phyloP scores from a whole-genome alignment of 2,329 filamentous ascomycete species.

The Aspergillus sclerotialis region DNA sequence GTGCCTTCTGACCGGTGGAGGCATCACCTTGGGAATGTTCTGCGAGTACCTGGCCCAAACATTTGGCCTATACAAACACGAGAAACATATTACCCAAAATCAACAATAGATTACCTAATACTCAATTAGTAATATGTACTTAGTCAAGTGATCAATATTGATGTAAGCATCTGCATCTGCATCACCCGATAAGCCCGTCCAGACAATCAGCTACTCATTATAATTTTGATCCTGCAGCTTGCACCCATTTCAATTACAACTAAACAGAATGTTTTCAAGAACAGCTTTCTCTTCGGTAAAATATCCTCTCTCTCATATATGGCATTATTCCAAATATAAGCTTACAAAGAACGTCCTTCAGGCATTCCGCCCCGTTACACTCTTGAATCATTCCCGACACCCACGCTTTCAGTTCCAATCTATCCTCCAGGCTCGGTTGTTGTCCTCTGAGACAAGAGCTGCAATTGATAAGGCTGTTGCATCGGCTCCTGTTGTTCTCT shows the following conservation, averaged over 20 bases:
- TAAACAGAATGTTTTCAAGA: slow-evolving; percentile 21
- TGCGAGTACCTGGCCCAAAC: slow-evolving; percentile 45
- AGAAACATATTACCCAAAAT: not conserved
- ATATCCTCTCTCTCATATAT: not conserved
- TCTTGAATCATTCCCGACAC: slow-evolving; percentile 15
- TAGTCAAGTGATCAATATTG: not conserved
- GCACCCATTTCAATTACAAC: not conserved
- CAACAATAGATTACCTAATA: not conserved
- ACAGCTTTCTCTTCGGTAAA: slow-evolving; percentile 14
- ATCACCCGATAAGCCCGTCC: too few relatives aligned
- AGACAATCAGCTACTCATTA: too few relatives aligned
- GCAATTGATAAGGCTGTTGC: slow-evolving; percentile 87
- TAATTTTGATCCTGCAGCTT: not conserved
- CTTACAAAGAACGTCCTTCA: slow-evolving; percentile 5
- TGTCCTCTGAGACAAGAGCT: slow-evolving; percentile 70
- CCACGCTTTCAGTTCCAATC: slow-evolving; percentile 22
- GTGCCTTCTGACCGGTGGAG: slow-evolving; percentile 55
- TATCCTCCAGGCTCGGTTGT: slow-evolving; percentile 48
- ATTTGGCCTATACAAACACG: slow-evolving; percentile 18
- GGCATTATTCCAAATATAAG: not conserved
- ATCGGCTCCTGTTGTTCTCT: slow-evolving; percentile 87
- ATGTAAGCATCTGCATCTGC: not conserved
- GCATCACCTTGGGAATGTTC: slow-evolving; percentile 48
- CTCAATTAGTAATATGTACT: not conserved
- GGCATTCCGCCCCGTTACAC: slow-evolving; percentile 25